Evolutionary conservation across 1,139 yeast species (phyloP).

Genomic region (Saccharomyces hybrid): DNA sequence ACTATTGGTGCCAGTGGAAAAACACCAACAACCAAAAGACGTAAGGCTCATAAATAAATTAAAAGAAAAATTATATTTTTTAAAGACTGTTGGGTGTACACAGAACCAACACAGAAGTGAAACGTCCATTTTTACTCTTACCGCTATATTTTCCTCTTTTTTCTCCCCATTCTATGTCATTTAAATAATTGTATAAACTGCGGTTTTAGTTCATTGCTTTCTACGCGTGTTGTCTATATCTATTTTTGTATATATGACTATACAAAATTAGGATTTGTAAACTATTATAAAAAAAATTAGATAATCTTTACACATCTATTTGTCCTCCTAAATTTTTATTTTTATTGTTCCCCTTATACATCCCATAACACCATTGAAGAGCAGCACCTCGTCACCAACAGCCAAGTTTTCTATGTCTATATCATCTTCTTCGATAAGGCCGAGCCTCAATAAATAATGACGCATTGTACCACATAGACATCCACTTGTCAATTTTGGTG

Average conservation of each 20-base stretch:
- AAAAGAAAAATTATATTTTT: background rate
- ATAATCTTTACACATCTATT: background rate
- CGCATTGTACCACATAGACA: constrained; percentile 83
- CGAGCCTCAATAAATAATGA: constrained; percentile 50
- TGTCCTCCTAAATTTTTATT: constrained; percentile 1
- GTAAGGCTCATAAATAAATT: constrained; percentile 15
- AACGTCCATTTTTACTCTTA: background rate
- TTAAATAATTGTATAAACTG: background rate
- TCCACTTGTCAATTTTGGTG: constrained; percentile 71
- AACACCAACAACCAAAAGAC: constrained; percentile 32
- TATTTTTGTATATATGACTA: background rate
- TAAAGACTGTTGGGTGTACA: background rate
- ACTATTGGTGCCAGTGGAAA: constrained; percentile 90
- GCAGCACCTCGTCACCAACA: constrained; percentile 56
- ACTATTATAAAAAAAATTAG: background rate
- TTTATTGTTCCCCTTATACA: constrained; percentile 54
- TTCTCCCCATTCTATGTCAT: background rate
- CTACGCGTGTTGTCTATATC: background rate
- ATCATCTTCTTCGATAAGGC: constrained; percentile 47
- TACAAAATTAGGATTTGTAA: background rate
- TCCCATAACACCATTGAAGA: constrained; percentile 82
- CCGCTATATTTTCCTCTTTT: background rate
- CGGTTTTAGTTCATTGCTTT: background rate
- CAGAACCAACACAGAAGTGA: background rate
- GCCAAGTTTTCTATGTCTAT: constrained; percentile 40